Percentiles rank a stretch among this genome's conserved stretches.
These are phyloP conservation scores for Curvularia verruculosa DNA, from an alignment of 2,329 filamentous ascomycete species.

Conservation along the genomic window DNA sequence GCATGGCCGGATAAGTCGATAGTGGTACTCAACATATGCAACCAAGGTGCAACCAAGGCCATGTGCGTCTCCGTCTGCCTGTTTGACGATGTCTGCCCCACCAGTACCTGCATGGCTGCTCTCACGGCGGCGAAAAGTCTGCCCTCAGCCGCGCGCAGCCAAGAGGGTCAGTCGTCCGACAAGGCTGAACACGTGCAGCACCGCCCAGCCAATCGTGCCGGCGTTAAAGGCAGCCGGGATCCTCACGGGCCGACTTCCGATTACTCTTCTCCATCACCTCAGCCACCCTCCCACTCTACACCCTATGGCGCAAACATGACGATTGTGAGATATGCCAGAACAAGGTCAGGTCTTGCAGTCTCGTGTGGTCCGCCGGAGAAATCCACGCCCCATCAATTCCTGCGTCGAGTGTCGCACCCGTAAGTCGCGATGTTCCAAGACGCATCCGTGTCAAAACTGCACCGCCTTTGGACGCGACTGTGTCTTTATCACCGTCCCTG, in stretches of 20 bases:
- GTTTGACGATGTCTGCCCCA: slow-evolving; percentile 1
- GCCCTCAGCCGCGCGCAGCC: slow-evolving; percentile 11
- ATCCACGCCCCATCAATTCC: slow-evolving; percentile 49
- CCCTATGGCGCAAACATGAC: slow-evolving; percentile 43
- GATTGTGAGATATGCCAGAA: slow-evolving; percentile 45
- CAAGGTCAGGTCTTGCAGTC: slow-evolving; percentile 46
- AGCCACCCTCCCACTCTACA: slow-evolving; percentile 22
- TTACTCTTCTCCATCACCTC: slow-evolving; percentile 22
- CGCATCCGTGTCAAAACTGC: slow-evolving; percentile 49
- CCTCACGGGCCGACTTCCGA: slow-evolving; percentile 30
- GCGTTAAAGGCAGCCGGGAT: slow-evolving; percentile 16
- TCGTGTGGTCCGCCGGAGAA: slow-evolving; percentile 47
- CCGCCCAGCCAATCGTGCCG: neutral
- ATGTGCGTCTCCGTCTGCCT: neutral
- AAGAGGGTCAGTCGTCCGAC: slow-evolving; percentile 10
- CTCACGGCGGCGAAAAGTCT: slow-evolving; percentile 26
- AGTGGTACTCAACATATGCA: slow-evolving; percentile 4
- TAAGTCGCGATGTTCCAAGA: slow-evolving; percentile 49
- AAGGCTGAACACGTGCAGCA: slow-evolving; percentile 28
- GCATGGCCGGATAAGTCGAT: slow-evolving; percentile 2
- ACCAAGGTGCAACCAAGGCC: slow-evolving; percentile 1
- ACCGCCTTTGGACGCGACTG: slow-evolving; percentile 49
- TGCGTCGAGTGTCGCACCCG: slow-evolving; percentile 49
- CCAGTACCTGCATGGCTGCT: slow-evolving; percentile 33
- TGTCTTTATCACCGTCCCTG: slow-evolving; percentile 48